Conservation (phyloP, 257 asterid genomes). For the Eucommia ulmoides region DNA sequence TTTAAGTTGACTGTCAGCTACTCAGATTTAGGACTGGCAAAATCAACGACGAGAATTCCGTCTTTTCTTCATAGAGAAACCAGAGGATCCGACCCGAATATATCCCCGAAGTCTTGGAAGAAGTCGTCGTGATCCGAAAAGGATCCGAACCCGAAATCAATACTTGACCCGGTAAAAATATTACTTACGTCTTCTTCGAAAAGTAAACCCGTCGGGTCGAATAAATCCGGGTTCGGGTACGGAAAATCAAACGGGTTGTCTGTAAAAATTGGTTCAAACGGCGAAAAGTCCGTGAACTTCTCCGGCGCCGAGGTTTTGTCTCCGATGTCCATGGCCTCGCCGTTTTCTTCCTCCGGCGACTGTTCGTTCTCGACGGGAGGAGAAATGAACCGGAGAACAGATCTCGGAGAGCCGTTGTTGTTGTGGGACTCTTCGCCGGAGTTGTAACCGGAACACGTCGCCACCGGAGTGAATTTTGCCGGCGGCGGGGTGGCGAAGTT, state of each 20-base stretch:
- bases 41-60: too few species aligned
- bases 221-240: slow-evolving; percentile 29
- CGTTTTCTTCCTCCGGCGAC: slow-evolving; percentile 30
- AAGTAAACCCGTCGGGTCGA: slow-evolving; percentile 27
- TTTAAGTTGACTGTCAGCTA: too few species aligned
- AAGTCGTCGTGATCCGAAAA: slow-evolving; percentile 38
- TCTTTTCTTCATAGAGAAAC: slow-evolving; percentile 31
- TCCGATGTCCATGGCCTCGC: slow-evolving; percentile 16
- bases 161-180: slow-evolving; percentile 31
- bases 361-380: slow-evolving; percentile 25
- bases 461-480: neutral
- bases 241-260: slow-evolving; percentile 37
- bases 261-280: slow-evolving; percentile 20
- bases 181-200: slow-evolving; percentile 24
- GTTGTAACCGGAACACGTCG: slow-evolving; percentile 42
- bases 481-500: slow-evolving; percentile 41
- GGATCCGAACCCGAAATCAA: slow-evolving; percentile 29
- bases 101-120: slow-evolving; percentile 63
- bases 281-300: slow-evolving; percentile 24
- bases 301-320: slow-evolving; percentile 19
- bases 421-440: slow-evolving; percentile 60
- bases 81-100: slow-evolving; percentile 88
- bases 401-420: slow-evolving; percentile 54
- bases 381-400: slow-evolving; percentile 56
- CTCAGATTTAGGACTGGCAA: too few species aligned